Evolutionary conservation across 1,139 yeast species (phyloP).

Genomic region (Debaryomyces sp.): DNA sequence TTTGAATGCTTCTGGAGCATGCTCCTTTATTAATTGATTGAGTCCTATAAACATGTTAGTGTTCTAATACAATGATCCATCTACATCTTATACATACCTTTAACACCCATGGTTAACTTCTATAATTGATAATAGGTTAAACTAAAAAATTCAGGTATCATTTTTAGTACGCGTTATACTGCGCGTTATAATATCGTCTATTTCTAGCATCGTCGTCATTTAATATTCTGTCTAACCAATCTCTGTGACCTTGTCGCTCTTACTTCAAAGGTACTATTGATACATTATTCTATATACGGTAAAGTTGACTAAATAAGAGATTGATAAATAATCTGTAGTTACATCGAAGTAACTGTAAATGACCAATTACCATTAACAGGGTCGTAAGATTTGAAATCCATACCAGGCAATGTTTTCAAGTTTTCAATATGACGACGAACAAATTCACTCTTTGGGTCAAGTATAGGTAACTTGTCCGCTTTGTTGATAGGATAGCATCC

Average conservation of each 20-base stretch:
- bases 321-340: neutral
- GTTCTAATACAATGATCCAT: neutral
- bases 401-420: conserved; percentile 60
- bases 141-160: neutral
- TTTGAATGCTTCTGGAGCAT: conserved; percentile 82
- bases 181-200: neutral
- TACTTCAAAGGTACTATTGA: conserved; percentile 1
- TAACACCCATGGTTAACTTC: conserved; percentile 65
- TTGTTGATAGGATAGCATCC: conserved; percentile 78
- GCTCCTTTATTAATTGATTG: conserved; percentile 79
- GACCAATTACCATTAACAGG: conserved; percentile 82
- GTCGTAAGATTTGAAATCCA: conserved; percentile 75
- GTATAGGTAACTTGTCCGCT: conserved; percentile 72
- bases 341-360: conserved; percentile 49
- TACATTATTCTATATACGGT: conserved; percentile 14
- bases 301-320: neutral
- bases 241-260: too few relatives aligned
- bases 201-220: too few relatives aligned
- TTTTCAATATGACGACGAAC: conserved; percentile 70
- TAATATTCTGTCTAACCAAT: too few relatives aligned
- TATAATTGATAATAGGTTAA: neutral
- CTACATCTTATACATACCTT: conserved; percentile 44
- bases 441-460: conserved; percentile 75
- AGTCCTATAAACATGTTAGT: conserved; percentile 50
- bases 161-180: conserved; percentile 5